phyloP scores from a whole-genome alignment of 2,329 filamentous ascomycete species.

The Epichloe amarillans region DNA sequence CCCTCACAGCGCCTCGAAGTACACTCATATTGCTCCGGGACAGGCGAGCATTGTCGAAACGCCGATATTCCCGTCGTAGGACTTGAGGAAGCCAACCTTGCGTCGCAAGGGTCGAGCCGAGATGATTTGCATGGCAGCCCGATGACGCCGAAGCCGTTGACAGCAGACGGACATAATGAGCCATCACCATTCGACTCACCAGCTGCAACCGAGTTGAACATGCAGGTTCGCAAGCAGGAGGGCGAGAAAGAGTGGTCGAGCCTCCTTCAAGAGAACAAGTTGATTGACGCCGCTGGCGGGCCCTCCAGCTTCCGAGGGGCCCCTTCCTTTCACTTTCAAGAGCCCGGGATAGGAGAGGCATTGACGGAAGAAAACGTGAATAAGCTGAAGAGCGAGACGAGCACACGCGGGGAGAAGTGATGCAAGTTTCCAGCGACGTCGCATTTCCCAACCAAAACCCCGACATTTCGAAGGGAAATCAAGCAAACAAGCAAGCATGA shows the following conservation, averaged over 20 bases:
- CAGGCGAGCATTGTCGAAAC: slow-evolving; percentile 28
- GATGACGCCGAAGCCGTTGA: slow-evolving; percentile 28
- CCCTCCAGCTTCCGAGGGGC: slow-evolving; percentile 19
- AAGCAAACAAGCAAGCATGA: too few relatives aligned
- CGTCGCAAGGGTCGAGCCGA: slow-evolving; percentile 5
- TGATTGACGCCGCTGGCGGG: slow-evolving; percentile 32
- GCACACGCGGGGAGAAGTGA: neutral
- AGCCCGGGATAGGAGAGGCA: slow-evolving; percentile 25
- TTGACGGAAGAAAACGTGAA: slow-evolving; percentile 42
- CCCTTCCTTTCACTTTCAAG: slow-evolving; percentile 22
- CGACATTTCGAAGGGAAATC: too few relatives aligned
- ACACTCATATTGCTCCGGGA: slow-evolving; percentile 32
- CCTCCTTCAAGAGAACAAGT: slow-evolving; percentile 32
- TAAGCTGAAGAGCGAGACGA: slow-evolving; percentile 26
- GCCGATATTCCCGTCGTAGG: slow-evolving; percentile 27
- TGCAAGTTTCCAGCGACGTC: neutral
- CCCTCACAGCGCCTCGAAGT: slow-evolving; percentile 14
- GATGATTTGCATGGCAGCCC: slow-evolving; percentile 19
- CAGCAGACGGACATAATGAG: slow-evolving; percentile 24
- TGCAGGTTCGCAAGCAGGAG: slow-evolving; percentile 21
- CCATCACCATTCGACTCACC: slow-evolving; percentile 29
- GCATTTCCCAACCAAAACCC: too few relatives aligned
- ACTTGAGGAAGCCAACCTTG: slow-evolving; percentile 15
- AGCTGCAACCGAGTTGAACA: slow-evolving; percentile 17
- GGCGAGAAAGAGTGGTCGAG: slow-evolving; percentile 28